Percentiles rank a stretch among this genome's conserved stretches.
These are phyloP conservation scores for Arctium lappa DNA, from an alignment of 129 eudicot genomes.

Conservation along the genomic window DNA sequence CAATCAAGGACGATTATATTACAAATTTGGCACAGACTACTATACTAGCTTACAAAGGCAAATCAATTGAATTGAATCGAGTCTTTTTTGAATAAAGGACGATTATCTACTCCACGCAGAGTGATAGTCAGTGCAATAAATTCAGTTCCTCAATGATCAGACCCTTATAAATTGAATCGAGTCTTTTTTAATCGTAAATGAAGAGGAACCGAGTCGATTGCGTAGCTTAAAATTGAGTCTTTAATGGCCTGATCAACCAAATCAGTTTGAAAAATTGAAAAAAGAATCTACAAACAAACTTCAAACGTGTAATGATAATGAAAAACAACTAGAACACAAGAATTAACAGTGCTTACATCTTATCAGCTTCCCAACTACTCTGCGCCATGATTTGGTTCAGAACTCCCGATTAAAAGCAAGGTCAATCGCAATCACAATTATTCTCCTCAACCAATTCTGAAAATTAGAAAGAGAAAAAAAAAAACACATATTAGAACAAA, in stretches of 20 bases:
- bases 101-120: constrained; percentile 1
- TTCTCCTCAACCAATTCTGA: constrained; percentile 27
- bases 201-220: not conserved
- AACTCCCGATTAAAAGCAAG: constrained; percentile 2
- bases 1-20: constrained; percentile 19
- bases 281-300: not conserved
- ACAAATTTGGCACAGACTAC: not conserved
- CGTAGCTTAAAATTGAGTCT: not conserved
- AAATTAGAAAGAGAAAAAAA: not conserved
- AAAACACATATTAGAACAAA: not conserved
- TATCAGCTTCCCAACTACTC: constrained; percentile 99
- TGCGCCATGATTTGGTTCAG: constrained; percentile 63
- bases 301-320: not conserved
- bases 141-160: constrained; percentile 10
- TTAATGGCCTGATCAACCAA: constrained; percentile 13
- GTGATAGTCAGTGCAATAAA: constrained; percentile 2
- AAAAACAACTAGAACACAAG: not conserved
- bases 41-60: not conserved
- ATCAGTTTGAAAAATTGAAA: constrained; percentile 5
- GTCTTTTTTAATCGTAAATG: not conserved
- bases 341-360: constrained; percentile 53
- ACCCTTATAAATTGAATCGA: not conserved
- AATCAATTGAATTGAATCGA: not conserved
- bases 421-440: constrained; percentile 17
- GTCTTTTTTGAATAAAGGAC: not conserved